These are phyloP conservation scores for Talaromyces sp. DNA, from an alignment of 2,329 filamentous ascomycete genomes.

Conservation along the genomic window DNA sequence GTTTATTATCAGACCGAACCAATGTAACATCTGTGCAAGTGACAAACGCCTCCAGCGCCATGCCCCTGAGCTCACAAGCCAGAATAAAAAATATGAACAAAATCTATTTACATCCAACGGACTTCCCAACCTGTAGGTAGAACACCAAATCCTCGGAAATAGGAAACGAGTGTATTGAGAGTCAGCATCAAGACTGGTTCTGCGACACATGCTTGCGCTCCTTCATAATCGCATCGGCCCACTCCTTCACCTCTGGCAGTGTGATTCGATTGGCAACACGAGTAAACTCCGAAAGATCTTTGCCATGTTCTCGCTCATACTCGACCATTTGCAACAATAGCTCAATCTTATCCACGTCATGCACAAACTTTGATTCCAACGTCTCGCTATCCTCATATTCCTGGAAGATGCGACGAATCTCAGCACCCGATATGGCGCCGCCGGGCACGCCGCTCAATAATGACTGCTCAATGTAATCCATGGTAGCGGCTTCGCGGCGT, in stretches of 20 bases:
- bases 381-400: constrained; percentile 92
- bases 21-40: constrained; percentile 7
- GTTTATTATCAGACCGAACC: not conserved
- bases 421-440: constrained; percentile 60
- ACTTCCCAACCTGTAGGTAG: not conserved
- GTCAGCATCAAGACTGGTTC: constrained; percentile 10
- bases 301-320: constrained; percentile 72
- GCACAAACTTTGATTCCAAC: constrained; percentile 81
- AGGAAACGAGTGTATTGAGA: not conserved
- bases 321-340: constrained; percentile 92
- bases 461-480: constrained; percentile 78
- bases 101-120: constrained; percentile 4
- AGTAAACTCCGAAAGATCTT: constrained; percentile 83
- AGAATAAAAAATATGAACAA: constrained; percentile 1
- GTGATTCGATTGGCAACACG: constrained; percentile 71
- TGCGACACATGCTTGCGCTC: constrained; percentile 76
- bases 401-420: constrained; percentile 80
- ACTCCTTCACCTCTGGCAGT: constrained; percentile 73
- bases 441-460: constrained; percentile 73
- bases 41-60: constrained; percentile 12
- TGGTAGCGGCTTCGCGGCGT: constrained; percentile 79
- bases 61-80: not conserved
- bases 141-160: no score
- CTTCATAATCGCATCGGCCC: constrained; percentile 71
- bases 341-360: constrained; percentile 97